Evolutionary conservation across 495 filamentous ascomycete species (phyloP).

Genomic region (Aspergillus leporis): DNA sequence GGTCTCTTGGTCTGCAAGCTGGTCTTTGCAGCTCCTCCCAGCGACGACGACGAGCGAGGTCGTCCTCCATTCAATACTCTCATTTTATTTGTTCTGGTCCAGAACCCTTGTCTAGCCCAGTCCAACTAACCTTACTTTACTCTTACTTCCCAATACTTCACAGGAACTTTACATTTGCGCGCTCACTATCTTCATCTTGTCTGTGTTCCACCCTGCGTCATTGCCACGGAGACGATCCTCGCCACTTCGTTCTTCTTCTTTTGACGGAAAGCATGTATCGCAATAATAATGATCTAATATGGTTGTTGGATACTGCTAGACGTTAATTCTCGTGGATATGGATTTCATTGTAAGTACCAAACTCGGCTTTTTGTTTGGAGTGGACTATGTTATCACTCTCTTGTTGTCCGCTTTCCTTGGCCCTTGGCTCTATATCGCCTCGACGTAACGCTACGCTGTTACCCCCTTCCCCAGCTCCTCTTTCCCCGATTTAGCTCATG

Average conservation of each 20-base stretch:
- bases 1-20: slow-evolving; percentile 30
- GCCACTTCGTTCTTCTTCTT: slow-evolving; percentile 5
- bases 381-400: slow-evolving; percentile 1
- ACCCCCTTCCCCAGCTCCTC: not conserved
- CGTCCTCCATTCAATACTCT: slow-evolving; percentile 4
- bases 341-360: slow-evolving; percentile 48
- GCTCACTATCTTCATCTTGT: not conserved
- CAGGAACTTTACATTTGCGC: not conserved
- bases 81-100: slow-evolving; percentile 2
- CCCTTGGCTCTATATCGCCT: not conserved
- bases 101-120: slow-evolving; percentile 2
- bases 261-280: slow-evolving; percentile 37
- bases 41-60: not conserved
- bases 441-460: not conserved
- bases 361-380: not conserved
- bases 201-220: slow-evolving; percentile 16
- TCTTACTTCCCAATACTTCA: not conserved
- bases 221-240: slow-evolving; percentile 11
- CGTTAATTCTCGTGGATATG: slow-evolving; percentile 39
- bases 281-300: slow-evolving; percentile 40
- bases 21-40: slow-evolving; percentile 24
- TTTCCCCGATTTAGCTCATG: too few relatives aligned
- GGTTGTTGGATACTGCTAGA: slow-evolving; percentile 28
- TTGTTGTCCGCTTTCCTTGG: not conserved
- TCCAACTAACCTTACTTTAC: not conserved